phyloP scores from a whole-genome alignment of 305 asterid genomes.

The Solanum hybrid region DNA sequence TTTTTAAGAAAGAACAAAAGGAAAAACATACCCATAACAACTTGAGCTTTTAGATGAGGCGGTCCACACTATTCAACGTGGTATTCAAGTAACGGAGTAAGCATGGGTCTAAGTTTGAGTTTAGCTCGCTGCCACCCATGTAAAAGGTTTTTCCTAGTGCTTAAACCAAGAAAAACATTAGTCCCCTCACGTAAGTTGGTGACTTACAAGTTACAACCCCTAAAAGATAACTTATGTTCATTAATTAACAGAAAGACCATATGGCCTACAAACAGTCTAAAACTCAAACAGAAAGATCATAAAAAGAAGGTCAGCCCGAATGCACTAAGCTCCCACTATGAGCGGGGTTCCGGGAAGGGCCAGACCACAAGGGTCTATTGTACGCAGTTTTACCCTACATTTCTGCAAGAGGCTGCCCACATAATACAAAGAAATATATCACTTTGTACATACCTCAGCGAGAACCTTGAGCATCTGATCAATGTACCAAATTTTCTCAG shows the following conservation, averaged over 20 bases:
- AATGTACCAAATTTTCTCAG: slow-evolving; percentile 94
- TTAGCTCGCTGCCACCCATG: background rate
- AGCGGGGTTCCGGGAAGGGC: background rate
- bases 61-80: background rate
- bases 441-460: slow-evolving; percentile 51
- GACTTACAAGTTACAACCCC: background rate
- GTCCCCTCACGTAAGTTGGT: background rate
- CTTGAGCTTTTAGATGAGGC: background rate
- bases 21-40: background rate
- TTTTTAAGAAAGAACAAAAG: background rate
- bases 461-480: slow-evolving; percentile 98
- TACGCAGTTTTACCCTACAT: background rate
- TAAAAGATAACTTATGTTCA: background rate
- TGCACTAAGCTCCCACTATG: background rate
- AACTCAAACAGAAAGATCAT: slow-evolving; percentile 3
- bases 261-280: background rate
- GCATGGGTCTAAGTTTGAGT: background rate
- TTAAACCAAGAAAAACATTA: background rate
- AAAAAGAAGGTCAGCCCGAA: background rate
- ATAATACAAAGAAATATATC: background rate
- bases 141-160: background rate
- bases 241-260: background rate
- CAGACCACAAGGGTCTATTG: background rate
- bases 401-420: background rate
- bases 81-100: background rate